These are phyloP conservation scores for Saccharomycopsis amapae DNA, from an alignment of 805 yeast genomes.

Conservation along the genomic window DNA sequence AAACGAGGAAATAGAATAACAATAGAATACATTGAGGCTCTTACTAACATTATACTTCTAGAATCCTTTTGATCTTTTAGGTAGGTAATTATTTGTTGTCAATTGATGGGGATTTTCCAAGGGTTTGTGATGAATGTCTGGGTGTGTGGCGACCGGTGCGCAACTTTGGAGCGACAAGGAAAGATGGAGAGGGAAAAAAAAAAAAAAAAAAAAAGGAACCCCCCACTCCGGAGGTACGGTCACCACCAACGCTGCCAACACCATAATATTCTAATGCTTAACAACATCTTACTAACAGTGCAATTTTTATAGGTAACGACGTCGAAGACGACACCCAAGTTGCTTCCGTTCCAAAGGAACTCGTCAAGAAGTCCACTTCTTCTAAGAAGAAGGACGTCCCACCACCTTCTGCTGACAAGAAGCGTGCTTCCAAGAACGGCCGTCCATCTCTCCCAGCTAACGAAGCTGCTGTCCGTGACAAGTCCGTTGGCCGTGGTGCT, in stretches of 20 bases:
- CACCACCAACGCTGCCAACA: neutral
- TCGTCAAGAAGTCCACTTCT: slow-evolving; percentile 75
- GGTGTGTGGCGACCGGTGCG: neutral
- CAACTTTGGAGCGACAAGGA: neutral
- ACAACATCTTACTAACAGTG: neutral
- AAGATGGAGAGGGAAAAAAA: neutral
- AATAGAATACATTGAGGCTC: neutral
- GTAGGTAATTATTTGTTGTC: slow-evolving; percentile 21
- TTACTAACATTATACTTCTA: slow-evolving; percentile 24
- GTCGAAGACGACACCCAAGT: slow-evolving; percentile 70
- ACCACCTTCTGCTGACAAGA: slow-evolving; percentile 74
- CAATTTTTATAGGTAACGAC: slow-evolving; percentile 50
- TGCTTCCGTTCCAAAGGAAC: slow-evolving; percentile 55
- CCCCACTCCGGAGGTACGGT: neutral
- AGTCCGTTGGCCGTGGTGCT: slow-evolving; percentile 60
- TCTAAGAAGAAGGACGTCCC: slow-evolving; percentile 82
- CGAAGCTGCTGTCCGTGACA: slow-evolving; percentile 78
- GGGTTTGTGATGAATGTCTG: neutral
- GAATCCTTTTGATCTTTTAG: slow-evolving; percentile 80
- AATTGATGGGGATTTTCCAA: neutral
- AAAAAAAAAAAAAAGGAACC: neutral
- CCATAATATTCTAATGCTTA: neutral
- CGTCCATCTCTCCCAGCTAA: slow-evolving; percentile 57
- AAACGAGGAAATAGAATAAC: neutral
- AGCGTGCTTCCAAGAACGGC: slow-evolving; percentile 69